Base-by-base conservation (phyloP, 345 rosid genomes). In the Euphorbia tirucalli region DNA sequence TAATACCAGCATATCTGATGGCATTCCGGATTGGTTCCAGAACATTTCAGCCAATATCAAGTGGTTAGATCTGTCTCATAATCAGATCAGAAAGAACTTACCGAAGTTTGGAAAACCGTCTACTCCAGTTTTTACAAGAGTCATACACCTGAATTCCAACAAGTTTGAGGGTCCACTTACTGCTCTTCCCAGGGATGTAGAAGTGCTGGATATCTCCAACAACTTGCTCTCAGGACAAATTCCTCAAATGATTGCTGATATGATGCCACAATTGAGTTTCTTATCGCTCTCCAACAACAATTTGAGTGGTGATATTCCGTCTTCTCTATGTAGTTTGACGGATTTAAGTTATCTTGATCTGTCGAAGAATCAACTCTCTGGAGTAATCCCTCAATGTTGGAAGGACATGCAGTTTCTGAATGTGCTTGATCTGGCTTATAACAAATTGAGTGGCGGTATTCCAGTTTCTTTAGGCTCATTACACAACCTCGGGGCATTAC, bases 361-460 rank as follows among this genome's bases (percentile, higher is more conserved):
- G 43, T 65, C 71, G 24, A n/a, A 43, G 18, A 73, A 65, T 73
- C 56, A 25, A 18, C 70, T 72, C 3, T 72, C 70, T 7, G 75
- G 75, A 65, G 8, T 11, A 25, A 1, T 72, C 28, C 70, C 70
- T 7, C 25, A 72, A 16, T 72, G 75, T n/a, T 72, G 59, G 71
- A 49, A 3, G 5, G 52, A 58, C 11, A 16, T 66, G 16, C n/a
- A 58, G 7, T 6, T 0, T 7, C 25, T 66, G 41, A 7, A 15
- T 3, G 77, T 56, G 58, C n/a, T 74, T 22, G 71, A 74, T 50
- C 13, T 74, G 64, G 64, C 58, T 30, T 28, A 68, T 48, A 74
- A 74, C 54, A 14, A 58, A 25, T 32, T 74, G 11, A 32, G 24
- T 32, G 77, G 71, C 22, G 2, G 43, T 1, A 60, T 74, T 59